Conservation (phyloP, 2,329 filamentous ascomycete species). For the Colletotrichum zoysiae region DNA sequence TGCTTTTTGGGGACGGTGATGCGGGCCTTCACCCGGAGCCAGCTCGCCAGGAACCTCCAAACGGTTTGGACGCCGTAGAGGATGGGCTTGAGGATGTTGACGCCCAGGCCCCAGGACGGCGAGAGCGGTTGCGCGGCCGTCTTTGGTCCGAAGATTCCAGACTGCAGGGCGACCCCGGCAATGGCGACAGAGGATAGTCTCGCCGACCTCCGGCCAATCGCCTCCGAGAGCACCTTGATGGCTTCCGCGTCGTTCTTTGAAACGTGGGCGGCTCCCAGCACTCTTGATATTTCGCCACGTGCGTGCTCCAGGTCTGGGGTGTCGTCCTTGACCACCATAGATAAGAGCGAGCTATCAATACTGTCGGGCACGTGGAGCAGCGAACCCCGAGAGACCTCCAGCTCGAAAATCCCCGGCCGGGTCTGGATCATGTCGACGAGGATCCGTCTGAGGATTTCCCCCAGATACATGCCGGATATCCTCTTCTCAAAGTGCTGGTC, state of each 20-base stretch:
- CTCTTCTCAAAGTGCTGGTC: constrained; percentile 88
- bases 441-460: constrained; percentile 78
- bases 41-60: constrained; percentile 12
- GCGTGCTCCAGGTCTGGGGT: constrained; percentile 64
- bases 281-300: constrained; percentile 48
- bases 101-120: background rate
- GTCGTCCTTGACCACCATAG: constrained; percentile 71
- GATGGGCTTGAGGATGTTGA: constrained; percentile 14
- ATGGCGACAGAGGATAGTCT: constrained; percentile 44
- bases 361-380: constrained; percentile 73
- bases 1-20: background rate
- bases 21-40: constrained; percentile 9
- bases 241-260: constrained; percentile 71
- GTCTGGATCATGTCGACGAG: constrained; percentile 60
- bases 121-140: background rate
- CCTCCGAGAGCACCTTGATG: constrained; percentile 67
- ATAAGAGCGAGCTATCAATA: constrained; percentile 76
- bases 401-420: constrained; percentile 4
- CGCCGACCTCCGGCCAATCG: constrained; percentile 44
- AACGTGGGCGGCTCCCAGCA: constrained; percentile 57
- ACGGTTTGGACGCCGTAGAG: constrained; percentile 22
- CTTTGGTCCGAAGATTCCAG: constrained; percentile 33
- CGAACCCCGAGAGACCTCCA: constrained; percentile 25
- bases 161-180: constrained; percentile 44
- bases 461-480: constrained; percentile 85